Conservation (phyloP, 345 rosid genomes). For the Eucalyptus lansdowneana region DNA sequence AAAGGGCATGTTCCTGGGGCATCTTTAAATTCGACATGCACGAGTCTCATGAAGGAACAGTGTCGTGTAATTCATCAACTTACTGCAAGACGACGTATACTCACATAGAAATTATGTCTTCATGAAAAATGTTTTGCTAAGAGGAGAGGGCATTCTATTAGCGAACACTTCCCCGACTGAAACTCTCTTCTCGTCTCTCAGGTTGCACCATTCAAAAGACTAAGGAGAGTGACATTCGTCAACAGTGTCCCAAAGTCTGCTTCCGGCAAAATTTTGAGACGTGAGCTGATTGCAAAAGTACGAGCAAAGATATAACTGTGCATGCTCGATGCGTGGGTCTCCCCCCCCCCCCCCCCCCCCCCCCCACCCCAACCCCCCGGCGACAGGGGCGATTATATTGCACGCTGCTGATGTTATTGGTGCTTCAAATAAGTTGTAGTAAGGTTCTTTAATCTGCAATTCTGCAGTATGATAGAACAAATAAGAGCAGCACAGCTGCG, state of each 20-base stretch:
- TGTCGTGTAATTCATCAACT: not conserved
- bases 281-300: constrained; percentile 56
- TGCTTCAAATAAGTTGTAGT: not conserved
- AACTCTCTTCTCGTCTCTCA: not conserved
- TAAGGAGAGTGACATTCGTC: constrained; percentile 54
- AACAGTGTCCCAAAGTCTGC: constrained; percentile 63
- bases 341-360: not conserved
- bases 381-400: not conserved
- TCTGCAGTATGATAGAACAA: not conserved
- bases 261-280: constrained; percentile 80
- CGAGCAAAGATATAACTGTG: constrained; percentile 41
- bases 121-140: not conserved
- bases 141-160: not conserved
- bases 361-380: rapidly evolving
- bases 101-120: not conserved
- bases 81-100: not conserved
- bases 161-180: not conserved
- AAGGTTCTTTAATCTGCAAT: not conserved
- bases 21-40: not conserved
- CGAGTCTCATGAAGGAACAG: not conserved
- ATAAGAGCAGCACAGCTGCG: not conserved
- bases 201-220: constrained; percentile 84
- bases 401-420: not conserved
- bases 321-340: not conserved
- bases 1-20: not conserved